phyloP scores from a whole-genome alignment of 768 basidiomycete genomes.

The Boletus bicolor region DNA sequence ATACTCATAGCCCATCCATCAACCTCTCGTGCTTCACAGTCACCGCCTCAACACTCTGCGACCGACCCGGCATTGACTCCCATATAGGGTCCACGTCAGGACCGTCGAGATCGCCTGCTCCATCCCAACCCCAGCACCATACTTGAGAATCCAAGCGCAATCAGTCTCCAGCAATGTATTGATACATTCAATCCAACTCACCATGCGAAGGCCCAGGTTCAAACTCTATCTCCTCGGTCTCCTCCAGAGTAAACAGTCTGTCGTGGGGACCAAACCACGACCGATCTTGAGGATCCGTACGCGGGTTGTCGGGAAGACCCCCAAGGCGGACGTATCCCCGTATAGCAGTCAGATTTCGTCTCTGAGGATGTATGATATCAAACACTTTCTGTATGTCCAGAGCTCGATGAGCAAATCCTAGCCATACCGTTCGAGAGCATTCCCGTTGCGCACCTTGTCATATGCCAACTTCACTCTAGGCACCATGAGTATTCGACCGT shows the following conservation, averaged over 20 bases:
- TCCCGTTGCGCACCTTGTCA: conserved; percentile 58
- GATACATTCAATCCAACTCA: conserved; percentile 29
- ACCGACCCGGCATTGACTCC: conserved; percentile 76
- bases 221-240: conserved; percentile 75
- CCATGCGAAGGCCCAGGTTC: conserved; percentile 80
- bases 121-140: conserved; percentile 99
- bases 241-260: conserved; percentile 86
- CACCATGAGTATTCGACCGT: conserved; percentile 97
- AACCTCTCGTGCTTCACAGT: conserved; percentile 65
- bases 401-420: conserved; percentile 1
- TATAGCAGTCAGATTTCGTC: conserved; percentile 93
- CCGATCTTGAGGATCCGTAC: conserved; percentile 96
- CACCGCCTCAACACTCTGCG: conserved; percentile 57
- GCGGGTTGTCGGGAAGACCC: conserved; percentile 94
- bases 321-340: conserved; percentile 92
- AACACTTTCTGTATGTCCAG: conserved; percentile 70
- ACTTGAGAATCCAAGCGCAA: conserved; percentile 46
- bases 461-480: conserved; percentile 96
- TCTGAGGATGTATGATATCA: conserved; percentile 87
- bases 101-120: conserved; percentile 95
- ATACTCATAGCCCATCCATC: conserved; percentile 24
- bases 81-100: conserved; percentile 98
- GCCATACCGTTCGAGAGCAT: background rate
- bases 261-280: conserved; percentile 98
- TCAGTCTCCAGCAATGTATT: background rate